These are phyloP conservation scores for Laguncularia racemosa DNA, from an alignment of 345 rosid species.

Conservation along the genomic window DNA sequence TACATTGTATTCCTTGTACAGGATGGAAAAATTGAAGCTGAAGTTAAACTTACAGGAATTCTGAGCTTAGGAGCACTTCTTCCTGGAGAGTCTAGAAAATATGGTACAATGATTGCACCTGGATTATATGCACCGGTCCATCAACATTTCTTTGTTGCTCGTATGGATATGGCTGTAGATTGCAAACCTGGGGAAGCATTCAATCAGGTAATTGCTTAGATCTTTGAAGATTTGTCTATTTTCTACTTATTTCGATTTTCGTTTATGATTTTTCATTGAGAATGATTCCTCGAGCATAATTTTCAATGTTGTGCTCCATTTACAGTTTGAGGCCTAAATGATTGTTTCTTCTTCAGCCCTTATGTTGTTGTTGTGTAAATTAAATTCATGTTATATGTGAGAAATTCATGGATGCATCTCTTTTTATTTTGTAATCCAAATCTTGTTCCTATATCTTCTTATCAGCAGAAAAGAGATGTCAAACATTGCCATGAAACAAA, in stretches of 20 bases:
- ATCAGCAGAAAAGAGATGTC: no score
- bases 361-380: no score
- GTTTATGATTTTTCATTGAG: neutral
- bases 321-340: no score
- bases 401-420: no score
- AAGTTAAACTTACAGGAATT: constrained; percentile 84
- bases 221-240: neutral
- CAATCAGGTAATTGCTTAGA: constrained; percentile 52
- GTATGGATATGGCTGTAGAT: constrained; percentile 90
- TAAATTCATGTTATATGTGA: no score
- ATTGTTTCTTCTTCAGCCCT: no score
- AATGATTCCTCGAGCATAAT: no score
- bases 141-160: constrained; percentile 89
- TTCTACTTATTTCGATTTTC: neutral
- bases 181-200: constrained; percentile 85
- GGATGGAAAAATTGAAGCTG: constrained; percentile 96
- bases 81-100: constrained; percentile 83
- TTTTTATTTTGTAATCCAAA: no score
- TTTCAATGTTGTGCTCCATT: no score
- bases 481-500: no score
- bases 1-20: constrained; percentile 17
- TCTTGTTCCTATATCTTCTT: no score
- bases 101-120: constrained; percentile 88
- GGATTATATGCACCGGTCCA: constrained; percentile 89
- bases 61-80: constrained; percentile 90